Percentiles rank a stretch among this genome's conserved stretches.
These are phyloP conservation scores for Tylopilus sp. DNA, from an alignment of 768 basidiomycete genomes.

Conservation along the genomic window DNA sequence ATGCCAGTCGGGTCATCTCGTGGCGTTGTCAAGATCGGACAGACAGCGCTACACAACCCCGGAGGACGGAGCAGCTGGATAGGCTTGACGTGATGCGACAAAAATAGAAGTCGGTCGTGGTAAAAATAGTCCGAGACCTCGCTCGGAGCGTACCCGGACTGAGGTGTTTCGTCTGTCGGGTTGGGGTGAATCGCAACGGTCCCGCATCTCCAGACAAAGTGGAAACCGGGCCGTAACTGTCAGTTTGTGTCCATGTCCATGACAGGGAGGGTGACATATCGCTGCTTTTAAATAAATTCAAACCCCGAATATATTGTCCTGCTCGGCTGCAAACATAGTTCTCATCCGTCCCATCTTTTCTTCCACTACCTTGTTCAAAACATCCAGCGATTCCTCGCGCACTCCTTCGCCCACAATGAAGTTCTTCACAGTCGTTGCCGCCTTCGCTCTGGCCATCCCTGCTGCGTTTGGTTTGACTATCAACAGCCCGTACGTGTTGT, in stretches of 20 bases:
- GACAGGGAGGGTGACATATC: neutral
- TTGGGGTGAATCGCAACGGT: no score
- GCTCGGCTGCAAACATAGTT: neutral
- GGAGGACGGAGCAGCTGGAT: conserved; percentile 92
- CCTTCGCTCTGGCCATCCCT: conserved; percentile 30
- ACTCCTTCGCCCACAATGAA: conserved; percentile 36
- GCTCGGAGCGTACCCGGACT: neutral
- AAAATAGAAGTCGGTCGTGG: neutral
- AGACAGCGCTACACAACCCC: conserved; percentile 90
- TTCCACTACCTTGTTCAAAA: neutral
- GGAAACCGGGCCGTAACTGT: no score
- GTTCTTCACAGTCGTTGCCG: conserved; percentile 27
- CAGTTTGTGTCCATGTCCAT: no score
- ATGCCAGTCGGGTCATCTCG: conserved; percentile 24
- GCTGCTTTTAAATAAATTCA: conserved; percentile 21
- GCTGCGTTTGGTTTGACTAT: conserved; percentile 49
- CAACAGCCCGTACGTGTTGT: conserved; percentile 61
- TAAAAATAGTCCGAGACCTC: neutral
- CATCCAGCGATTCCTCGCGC: conserved; percentile 13
- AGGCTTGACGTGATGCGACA: conserved; percentile 44
- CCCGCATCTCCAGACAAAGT: no score
- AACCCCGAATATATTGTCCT: conserved; percentile 25
- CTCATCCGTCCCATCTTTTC: neutral
- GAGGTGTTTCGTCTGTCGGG: no score
- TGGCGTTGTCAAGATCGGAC: conserved; percentile 83